Percentiles rank a stretch among this genome's conserved stretches.
phyloP scores from a whole-genome alignment of 495 filamentous ascomycete species.

The Penicillium canescens region DNA sequence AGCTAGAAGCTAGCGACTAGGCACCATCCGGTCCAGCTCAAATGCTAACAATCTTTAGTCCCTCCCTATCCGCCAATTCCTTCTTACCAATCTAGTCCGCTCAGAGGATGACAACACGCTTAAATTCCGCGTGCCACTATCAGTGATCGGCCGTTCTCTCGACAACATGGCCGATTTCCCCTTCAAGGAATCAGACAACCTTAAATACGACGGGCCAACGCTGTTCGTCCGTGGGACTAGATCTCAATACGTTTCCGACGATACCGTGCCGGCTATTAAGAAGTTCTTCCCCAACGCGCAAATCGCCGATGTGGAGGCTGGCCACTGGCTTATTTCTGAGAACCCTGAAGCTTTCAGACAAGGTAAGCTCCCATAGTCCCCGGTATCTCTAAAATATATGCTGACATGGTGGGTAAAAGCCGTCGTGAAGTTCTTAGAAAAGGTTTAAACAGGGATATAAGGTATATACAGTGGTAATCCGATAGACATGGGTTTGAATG shows the following conservation, averaged over 20 bases:
- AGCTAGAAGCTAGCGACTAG: neutral
- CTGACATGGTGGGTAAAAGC: constrained; percentile 27
- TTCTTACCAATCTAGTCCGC: constrained; percentile 83
- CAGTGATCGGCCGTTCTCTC: constrained; percentile 55
- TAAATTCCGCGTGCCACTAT: constrained; percentile 62
- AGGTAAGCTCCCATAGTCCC: constrained; percentile 52
- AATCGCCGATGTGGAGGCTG: constrained; percentile 79
- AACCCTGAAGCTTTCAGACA: constrained; percentile 82
- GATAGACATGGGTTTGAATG: neutral
- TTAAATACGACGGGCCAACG: constrained; percentile 71
- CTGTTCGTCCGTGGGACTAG: constrained; percentile 82
- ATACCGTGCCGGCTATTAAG: constrained; percentile 83
- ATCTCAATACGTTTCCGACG: constrained; percentile 84
- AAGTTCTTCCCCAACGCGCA: constrained; percentile 84
- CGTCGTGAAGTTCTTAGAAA: constrained; percentile 41
- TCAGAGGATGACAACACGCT: constrained; percentile 40
- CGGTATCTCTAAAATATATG: neutral
- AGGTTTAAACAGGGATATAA: neutral
- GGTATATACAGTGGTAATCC: no score
- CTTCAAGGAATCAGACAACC: constrained; percentile 55
- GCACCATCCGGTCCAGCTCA: neutral
- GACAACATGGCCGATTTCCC: constrained; percentile 80
- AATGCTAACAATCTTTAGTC: constrained; percentile 43
- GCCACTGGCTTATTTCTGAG: constrained; percentile 95
- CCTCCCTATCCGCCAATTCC: constrained; percentile 81